phyloP scores from a whole-genome alignment of 2,329 filamentous ascomycete species.

The Fusarium sp. region DNA sequence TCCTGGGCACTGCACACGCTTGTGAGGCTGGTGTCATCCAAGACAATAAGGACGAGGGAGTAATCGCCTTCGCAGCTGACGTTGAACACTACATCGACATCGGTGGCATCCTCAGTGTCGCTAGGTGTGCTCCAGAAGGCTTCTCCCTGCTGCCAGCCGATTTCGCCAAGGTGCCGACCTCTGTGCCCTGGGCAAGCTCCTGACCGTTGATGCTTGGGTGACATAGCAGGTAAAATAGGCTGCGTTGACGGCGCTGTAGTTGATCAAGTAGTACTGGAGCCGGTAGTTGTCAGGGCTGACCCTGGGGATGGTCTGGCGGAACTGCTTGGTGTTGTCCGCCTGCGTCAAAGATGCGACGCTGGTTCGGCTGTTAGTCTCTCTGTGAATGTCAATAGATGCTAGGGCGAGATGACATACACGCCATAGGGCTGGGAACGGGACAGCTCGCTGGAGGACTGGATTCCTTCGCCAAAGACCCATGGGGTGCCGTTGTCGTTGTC shows the following conservation, averaged over 20 bases:
- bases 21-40: slow-evolving; percentile 3
- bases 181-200: background rate
- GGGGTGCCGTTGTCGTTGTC: background rate
- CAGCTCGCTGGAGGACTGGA: background rate
- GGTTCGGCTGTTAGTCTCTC: background rate
- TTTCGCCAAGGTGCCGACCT: background rate
- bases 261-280: slow-evolving; percentile 1
- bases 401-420: background rate
- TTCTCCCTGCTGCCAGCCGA: background rate
- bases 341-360: background rate
- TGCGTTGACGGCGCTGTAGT: background rate
- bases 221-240: background rate
- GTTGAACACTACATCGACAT: background rate
- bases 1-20: background rate
- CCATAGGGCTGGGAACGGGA: background rate
- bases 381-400: background rate
- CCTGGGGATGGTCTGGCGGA: background rate
- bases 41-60: background rate
- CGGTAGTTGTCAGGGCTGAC: background rate
- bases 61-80: background rate
- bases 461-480: background rate
- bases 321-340: background rate
- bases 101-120: background rate
- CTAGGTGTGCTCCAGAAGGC: background rate
- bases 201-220: background rate